Conservation (phyloP, 805 yeast genomes). For the Metschnikowia orientalis region DNA sequence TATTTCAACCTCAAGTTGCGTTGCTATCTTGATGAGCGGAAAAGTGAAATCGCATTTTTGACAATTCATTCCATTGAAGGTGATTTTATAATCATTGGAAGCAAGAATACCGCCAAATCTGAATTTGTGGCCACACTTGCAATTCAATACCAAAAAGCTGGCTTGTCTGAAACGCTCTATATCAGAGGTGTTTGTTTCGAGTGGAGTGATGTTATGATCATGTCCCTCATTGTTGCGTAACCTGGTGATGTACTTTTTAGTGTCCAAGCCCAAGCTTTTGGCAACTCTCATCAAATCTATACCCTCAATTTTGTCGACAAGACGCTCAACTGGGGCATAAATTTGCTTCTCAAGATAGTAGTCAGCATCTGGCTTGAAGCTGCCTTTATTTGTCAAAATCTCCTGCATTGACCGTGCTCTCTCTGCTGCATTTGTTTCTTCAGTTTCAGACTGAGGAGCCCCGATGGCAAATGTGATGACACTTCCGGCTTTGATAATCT, state of each 20-base stretch:
- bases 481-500: conserved; percentile 80
- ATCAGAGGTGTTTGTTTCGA: conserved; percentile 79
- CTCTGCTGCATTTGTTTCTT: conserved; percentile 53
- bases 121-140: conserved; percentile 60
- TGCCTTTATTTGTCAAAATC: conserved; percentile 47
- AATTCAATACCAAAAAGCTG: conserved; percentile 49
- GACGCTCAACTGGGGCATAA: conserved; percentile 84
- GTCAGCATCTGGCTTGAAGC: conserved; percentile 64
- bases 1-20: conserved; percentile 72
- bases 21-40: conserved; percentile 50
- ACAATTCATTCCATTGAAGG: conserved; percentile 71
- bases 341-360: conserved; percentile 87
- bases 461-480: conserved; percentile 86
- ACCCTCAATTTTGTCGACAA: conserved; percentile 82
- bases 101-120: conserved; percentile 71
- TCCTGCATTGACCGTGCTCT: conserved; percentile 83
- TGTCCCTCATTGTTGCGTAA: conserved; percentile 38
- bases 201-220: conserved; percentile 53
- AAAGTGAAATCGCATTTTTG: conserved; percentile 52
- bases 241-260: conserved; percentile 51
- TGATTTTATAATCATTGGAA: conserved; percentile 55
- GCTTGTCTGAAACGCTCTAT: conserved; percentile 74
- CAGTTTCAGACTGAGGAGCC: conserved; percentile 27
- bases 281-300: conserved; percentile 78
- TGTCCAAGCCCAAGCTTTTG: conserved; percentile 70